Percentiles rank a stretch among this genome's conserved stretches.
phyloP scores from a whole-genome alignment of 495 filamentous ascomycete genomes.

The Neurospora hispaniola region DNA sequence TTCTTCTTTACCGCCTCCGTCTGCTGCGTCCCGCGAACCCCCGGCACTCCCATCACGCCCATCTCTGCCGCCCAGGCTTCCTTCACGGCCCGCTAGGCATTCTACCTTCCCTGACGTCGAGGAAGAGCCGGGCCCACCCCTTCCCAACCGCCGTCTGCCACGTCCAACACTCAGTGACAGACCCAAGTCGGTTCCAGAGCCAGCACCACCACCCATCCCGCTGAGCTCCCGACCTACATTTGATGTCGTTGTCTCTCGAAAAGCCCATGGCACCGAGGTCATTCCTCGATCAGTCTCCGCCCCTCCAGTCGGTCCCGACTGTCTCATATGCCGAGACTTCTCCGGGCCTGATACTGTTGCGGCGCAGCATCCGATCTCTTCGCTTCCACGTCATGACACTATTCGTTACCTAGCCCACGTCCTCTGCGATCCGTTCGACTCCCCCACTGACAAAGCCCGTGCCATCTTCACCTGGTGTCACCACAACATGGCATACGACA shows the following conservation, averaged over 20 bases:
- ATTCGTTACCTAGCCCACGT: slow-evolving; percentile 59
- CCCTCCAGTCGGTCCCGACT: slow-evolving; percentile 25
- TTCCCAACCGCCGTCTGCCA: slow-evolving; percentile 29
- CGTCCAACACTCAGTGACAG: slow-evolving; percentile 25
- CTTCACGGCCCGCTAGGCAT: slow-evolving; percentile 27
- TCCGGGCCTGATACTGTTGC: slow-evolving; percentile 70
- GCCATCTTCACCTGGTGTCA: slow-evolving; percentile 92
- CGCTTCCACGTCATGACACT: slow-evolving; percentile 53
- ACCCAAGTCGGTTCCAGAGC: slow-evolving; percentile 12
- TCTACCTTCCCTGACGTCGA: slow-evolving; percentile 5
- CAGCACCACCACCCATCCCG: slow-evolving; percentile 36
- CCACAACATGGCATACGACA: slow-evolving; percentile 84
- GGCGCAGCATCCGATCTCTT: slow-evolving; percentile 59
- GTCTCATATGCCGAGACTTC: slow-evolving; percentile 80
- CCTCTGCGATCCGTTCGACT: slow-evolving; percentile 70
- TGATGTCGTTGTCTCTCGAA: slow-evolving; percentile 26
- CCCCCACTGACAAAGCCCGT: slow-evolving; percentile 78
- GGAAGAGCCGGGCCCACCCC: slow-evolving; percentile 12
- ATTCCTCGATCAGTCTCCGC: slow-evolving; percentile 12
- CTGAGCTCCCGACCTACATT: slow-evolving; percentile 34
- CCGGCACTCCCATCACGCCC: slow-evolving; percentile 12
- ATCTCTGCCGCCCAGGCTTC: slow-evolving; percentile 31
- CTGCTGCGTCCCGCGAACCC: slow-evolving; percentile 11
- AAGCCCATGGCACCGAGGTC: slow-evolving; percentile 8
- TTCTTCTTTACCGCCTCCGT: slow-evolving; percentile 8